Evolutionary conservation across 2,329 filamentous ascomycete genomes (phyloP).

Genomic region (Trichoderma brevicompactum): DNA sequence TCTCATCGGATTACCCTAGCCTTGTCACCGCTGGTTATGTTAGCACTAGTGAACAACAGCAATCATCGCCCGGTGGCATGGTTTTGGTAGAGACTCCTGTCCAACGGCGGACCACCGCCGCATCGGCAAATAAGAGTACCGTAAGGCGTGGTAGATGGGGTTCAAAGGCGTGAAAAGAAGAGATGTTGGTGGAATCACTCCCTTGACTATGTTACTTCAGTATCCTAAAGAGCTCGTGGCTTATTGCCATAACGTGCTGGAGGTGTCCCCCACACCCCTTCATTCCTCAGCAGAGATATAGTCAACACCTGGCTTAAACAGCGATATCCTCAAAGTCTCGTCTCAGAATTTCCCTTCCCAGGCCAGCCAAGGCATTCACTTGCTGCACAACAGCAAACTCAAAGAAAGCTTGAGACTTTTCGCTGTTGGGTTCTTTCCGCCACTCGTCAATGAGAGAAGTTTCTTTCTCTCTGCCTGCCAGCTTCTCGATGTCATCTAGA

Average conservation of each 20-base stretch:
- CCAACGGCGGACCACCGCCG: slow-evolving; percentile 20
- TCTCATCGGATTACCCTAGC: slow-evolving; percentile 35
- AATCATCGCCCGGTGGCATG: slow-evolving; percentile 31
- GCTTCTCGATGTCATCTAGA: slow-evolving; percentile 53
- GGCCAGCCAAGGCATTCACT: slow-evolving; percentile 50
- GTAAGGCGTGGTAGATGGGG: slow-evolving; percentile 23
- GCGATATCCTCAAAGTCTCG: slow-evolving; percentile 43
- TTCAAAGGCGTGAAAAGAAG: slow-evolving; percentile 20
- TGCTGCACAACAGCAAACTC: slow-evolving; percentile 54
- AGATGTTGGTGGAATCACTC: too few relatives aligned
- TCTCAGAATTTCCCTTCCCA: slow-evolving; percentile 51
- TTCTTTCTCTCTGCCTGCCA: slow-evolving; percentile 53
- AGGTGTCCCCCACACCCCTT: not conserved
- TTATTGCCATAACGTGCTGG: too few relatives aligned
- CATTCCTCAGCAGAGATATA: too few relatives aligned
- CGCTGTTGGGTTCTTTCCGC: slow-evolving; percentile 46
- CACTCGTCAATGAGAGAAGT: slow-evolving; percentile 51
- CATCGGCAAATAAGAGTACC: not conserved
- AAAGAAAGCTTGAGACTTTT: slow-evolving; percentile 53
- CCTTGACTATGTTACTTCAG: too few relatives aligned
- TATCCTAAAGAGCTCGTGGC: too few relatives aligned
- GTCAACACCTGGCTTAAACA: not conserved
- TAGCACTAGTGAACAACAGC: slow-evolving; percentile 27
- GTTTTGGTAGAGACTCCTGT: slow-evolving; percentile 6
- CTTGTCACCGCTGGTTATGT: slow-evolving; percentile 23